Base-by-base conservation (phyloP, 371 early-diverging fungal species). In the Umbelopsis sp. region DNA sequence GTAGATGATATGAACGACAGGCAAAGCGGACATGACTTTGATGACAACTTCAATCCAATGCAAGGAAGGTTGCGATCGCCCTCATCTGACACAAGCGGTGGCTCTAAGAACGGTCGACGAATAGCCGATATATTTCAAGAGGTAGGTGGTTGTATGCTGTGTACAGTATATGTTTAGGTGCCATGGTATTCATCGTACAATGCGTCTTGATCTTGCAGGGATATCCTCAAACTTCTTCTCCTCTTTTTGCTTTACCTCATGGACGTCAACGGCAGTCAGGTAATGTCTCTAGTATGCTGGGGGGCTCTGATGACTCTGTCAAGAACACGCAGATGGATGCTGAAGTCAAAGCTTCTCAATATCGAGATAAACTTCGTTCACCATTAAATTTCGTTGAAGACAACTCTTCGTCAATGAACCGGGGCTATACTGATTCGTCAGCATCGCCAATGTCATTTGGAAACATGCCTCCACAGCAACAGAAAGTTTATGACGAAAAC, bases 61-160 rank as follows among this genome's bases (percentile, higher is more conserved):
- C 57, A 57, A 29, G 16, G 29, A 29, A 37, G 57, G n/a, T 18
- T 57, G 18, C 29, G 57, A 35, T 57, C 57, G 11, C 57, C 57
- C 12, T 57, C 57, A 18, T 57, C 57, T 35, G 57, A 57, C 18
- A 57, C 57, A 29, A 29, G 29, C 32, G 29, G 29, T 9, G 18
- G 57, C 18, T 35, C 57, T 11, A 57, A 57, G 11, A 57, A 57
- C 1, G 57, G 57, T 29, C 37, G 57, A 5, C 22, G 35, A 35
- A 57, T 57, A 35, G 35, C 57, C 18, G 57, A 57, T 57, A 57
- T 57, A 6, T 57, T 57, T 35, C 57, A 57, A 57, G 57, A 57
- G 18, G 48, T 48, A n/a, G 6, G 48, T n/a, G 1, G 16, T 48
- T 48, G 6, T 48, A 7, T 18, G 20, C 1, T 1, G 14, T 48